Percentiles rank a stretch among this genome's conserved stretches.
Evolutionary conservation across 139 green algal genomes (phyloP).

Genomic region (Pedinophyceae sp.): DNA sequence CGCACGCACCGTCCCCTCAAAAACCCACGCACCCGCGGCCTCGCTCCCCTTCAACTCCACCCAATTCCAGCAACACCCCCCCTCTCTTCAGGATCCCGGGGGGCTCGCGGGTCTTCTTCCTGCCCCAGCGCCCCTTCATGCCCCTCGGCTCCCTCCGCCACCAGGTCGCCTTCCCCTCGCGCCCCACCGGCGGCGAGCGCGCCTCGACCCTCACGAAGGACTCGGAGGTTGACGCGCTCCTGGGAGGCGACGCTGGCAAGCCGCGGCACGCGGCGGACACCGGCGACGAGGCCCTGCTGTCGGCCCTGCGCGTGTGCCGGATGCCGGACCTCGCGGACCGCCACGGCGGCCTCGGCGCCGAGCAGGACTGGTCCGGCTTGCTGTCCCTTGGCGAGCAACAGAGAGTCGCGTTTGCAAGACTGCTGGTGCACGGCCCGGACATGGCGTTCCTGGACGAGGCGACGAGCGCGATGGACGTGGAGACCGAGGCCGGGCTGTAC

Average conservation of each 20-base stretch:
- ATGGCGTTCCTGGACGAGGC: constrained; percentile 61
- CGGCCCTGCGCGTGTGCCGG: too few species aligned
- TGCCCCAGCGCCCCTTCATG: constrained; percentile 56
- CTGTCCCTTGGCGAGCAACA: constrained; percentile 74
- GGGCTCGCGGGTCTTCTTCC: too few species aligned
- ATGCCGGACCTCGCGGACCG: neutral
- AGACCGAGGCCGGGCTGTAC: constrained; percentile 42
- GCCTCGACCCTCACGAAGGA: neutral
- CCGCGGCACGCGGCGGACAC: too few species aligned
- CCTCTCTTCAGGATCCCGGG: too few species aligned
- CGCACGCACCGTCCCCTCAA: too few species aligned
- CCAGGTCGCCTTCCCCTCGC: constrained; percentile 68
- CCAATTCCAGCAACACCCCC: too few species aligned
- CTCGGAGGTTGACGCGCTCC: neutral
- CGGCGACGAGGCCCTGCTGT: too few species aligned
- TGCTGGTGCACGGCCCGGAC: constrained; percentile 45
- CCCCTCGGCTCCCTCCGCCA: constrained; percentile 57
- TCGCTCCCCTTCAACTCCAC: too few species aligned
- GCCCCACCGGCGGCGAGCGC: neutral
- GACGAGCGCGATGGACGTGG: constrained; percentile 43
- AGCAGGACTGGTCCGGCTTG: constrained; percentile 45
- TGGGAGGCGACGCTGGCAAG: neutral
- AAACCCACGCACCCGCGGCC: too few species aligned
- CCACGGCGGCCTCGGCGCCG: constrained; percentile 38
- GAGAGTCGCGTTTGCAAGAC: constrained; percentile 54